Evolutionary conservation across 371 early-diverging fungal genomes (phyloP), one percentile per base, ranked within the genome.

Genomic region (Apophysomyces ossiformis): DNA sequence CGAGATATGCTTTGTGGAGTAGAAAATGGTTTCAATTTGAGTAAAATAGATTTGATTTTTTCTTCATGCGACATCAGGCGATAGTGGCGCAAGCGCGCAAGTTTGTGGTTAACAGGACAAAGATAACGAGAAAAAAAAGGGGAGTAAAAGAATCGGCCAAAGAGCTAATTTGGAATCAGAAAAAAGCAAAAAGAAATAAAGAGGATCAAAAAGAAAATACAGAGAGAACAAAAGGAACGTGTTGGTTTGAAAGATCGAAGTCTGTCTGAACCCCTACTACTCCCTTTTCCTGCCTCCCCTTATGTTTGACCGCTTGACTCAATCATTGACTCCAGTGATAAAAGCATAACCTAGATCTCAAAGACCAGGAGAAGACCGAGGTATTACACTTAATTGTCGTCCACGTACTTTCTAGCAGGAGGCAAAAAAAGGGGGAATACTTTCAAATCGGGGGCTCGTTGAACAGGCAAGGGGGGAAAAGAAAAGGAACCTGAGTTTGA

Each of bases 51-150:
- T 50, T 50, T 50, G 54, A 50, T 50, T 50, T 50, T 50, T 50
- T 50, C 54, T 50, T 50, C 54, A 50, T 50, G 54, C 54, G 54
- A 50, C 54, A 50, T 50, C 54, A 50, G 54, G 26, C 21, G 5
- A 50, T 21, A 21, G 54, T 50, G 54, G 54, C 54, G 54, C 54
- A 26, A 16, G 54, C 54, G 54, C 54, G 21, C 54, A 21, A 50
- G 54, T 50, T 50, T 50, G 21, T 21, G 21, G 21, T 21, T 21
- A 50, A 32, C 16, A 21, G 54, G 54, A 50, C n/a, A 50, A 21
- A 50, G 21, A 50, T 16, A 21, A 8, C n/a, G n/a, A 50, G 8
- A 21, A 13, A 45, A 45, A 16, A 5, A 47, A 47, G 41, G 39
- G 41, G 41, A 41, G 41, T 13, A 11, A 5, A 41, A 41, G 41